phyloP scores from a whole-genome alignment of 2,329 filamentous ascomycete species.

The Torrubiellomyces zombiae region DNA sequence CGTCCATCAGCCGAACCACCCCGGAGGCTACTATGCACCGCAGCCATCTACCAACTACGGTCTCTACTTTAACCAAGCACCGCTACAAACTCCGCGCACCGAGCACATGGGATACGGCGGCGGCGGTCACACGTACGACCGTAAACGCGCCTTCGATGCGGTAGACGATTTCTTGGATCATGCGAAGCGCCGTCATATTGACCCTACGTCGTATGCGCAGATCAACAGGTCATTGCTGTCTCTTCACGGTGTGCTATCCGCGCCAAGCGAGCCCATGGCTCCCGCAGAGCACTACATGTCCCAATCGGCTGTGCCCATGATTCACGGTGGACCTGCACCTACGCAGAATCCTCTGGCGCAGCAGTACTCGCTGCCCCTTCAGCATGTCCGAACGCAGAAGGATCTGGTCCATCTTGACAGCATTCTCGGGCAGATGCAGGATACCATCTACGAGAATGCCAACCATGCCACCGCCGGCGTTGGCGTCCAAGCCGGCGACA shows the following conservation, averaged over 20 bases:
- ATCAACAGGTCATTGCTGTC: conserved; percentile 79
- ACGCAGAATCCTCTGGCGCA: conserved; percentile 43
- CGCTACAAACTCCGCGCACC: conserved; percentile 31
- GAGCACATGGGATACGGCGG: conserved; percentile 46
- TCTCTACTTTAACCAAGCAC: conserved; percentile 61
- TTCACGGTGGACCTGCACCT: conserved; percentile 38
- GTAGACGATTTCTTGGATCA: conserved; percentile 90
- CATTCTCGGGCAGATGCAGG: conserved; percentile 89
- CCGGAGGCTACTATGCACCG: conserved; percentile 39
- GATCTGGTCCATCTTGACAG: conserved; percentile 89
- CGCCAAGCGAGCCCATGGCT: conserved; percentile 34
- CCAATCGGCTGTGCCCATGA: conserved; percentile 21
- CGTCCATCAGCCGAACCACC: conserved; percentile 37
- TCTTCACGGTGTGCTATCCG: conserved; percentile 53
- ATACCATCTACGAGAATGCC: conserved; percentile 86
- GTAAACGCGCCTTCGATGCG: conserved; percentile 74
- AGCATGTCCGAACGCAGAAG: conserved; percentile 79
- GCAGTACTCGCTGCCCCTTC: conserved; percentile 77
- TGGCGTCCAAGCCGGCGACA: conserved; percentile 57
- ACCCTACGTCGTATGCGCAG: conserved; percentile 76
- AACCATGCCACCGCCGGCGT: conserved; percentile 67
- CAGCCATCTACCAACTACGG: conserved; percentile 43
- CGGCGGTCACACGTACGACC: conserved; percentile 48
- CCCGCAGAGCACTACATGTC: conserved; percentile 38
- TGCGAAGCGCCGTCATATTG: conserved; percentile 79